Conservation (phyloP, 768 basidiomycete genomes). For the Cubamyces sp. region DNA sequence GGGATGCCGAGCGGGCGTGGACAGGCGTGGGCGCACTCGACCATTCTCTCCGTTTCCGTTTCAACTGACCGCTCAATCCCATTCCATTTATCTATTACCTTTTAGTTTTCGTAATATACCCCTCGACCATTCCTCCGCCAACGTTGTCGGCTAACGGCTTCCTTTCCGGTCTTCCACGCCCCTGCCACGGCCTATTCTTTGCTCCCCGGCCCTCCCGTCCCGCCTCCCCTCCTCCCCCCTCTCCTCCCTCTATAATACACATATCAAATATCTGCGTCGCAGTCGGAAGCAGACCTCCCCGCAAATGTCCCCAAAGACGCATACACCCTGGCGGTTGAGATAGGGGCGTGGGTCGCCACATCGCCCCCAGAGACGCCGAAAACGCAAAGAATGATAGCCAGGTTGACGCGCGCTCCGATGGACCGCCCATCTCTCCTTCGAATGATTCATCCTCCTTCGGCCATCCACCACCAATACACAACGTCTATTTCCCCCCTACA, state of each 20-base stretch:
- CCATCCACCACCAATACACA: no score
- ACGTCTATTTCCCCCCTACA: not conserved
- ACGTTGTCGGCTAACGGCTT: constrained; percentile 5
- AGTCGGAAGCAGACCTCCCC: no score
- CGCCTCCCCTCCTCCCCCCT: constrained; percentile 1
- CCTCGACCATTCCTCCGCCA: no score
- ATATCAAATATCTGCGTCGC: not conserved
- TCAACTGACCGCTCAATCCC: not conserved
- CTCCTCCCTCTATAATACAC: not conserved
- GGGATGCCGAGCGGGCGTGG: constrained; percentile 1
- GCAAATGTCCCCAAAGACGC: no score
- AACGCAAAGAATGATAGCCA: constrained; percentile 3
- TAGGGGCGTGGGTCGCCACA: not conserved
- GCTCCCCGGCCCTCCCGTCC: constrained; percentile 17
- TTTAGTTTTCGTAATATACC: no score
- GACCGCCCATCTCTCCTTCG: not conserved
- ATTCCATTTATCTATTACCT: no score
- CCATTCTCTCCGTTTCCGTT: not conserved
- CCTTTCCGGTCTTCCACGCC: constrained; percentile 12
- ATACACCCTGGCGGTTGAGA: no score
- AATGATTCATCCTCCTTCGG: no score
- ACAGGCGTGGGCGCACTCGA: not conserved
- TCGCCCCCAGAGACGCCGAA: not conserved
- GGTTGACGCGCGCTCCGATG: constrained; percentile 8
- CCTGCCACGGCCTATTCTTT: constrained; percentile 23